Base-by-base conservation (phyloP, 2,329 filamentous ascomycete genomes). In the Dendryphion nanum region DNA sequence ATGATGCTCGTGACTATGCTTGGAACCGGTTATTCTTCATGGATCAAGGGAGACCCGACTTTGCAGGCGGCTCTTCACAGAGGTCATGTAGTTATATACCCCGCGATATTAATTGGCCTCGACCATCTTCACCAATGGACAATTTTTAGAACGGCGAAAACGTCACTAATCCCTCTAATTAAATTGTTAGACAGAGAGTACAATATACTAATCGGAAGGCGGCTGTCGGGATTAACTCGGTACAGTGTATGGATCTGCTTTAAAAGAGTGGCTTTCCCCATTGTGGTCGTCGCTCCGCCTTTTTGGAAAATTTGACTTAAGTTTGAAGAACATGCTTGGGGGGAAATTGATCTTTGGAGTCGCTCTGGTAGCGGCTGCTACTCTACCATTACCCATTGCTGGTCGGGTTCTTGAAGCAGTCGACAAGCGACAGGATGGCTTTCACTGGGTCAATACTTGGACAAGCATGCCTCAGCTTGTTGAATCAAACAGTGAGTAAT, bases 381-480 rank as follows among this genome's bases (percentile, higher is more conserved):
- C n/a, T 26, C n/a, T 26, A n/a, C 23, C 23, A 26, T 8, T n/a
- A 26, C 10, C 23, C n/a, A n/a, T n/a, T 10, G 10, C 10, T n/a
- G 78, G 70, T 81, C 12, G 71, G 73, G 36, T 77, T 75, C 3
- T 26, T 26, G 23, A 26, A 8, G 23, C 80, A 84, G 50, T 77
- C 78, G 0, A 76, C 70, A 15, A 73, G 83, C 38, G 70, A 75
- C 40, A 84, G 82, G 69, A 76, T 85, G 55, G 73, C 70, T 47
- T 85, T 85, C 62, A 84, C 81, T 0, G 80, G 81, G 3, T 81
- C 77, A 8, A 77, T 71, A 5, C 23, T 26, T 84, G 81, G 81
- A 75, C 75, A 0, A 69, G 76, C 3, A 83, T 83, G 79, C 79
- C 80, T 0, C 79, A 84, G 53, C 63, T 82, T 24, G 78, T 79